Evolutionary conservation across 176 grass and related monocot genomes (phyloP).

Genomic region (Thinopyrum elongatum): DNA sequence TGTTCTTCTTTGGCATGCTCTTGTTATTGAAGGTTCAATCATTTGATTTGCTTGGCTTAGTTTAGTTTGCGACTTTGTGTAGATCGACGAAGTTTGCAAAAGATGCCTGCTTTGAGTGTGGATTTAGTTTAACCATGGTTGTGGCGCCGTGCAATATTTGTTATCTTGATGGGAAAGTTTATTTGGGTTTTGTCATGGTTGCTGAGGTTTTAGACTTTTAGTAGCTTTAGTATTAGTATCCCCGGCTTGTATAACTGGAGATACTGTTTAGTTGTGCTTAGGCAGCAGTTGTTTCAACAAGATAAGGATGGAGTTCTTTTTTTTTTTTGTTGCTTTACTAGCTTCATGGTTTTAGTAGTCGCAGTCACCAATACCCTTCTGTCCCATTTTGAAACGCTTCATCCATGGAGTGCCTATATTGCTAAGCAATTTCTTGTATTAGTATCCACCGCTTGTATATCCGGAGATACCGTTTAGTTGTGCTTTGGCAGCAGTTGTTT

Average conservation of each 20-base stretch:
- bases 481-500: neutral
- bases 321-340: neutral
- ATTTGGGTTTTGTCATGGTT: neutral
- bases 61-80: neutral
- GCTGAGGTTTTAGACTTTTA: neutral
- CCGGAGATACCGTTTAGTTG: neutral
- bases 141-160: neutral
- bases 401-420: neutral
- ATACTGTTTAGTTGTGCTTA: neutral
- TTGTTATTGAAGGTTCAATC: neutral
- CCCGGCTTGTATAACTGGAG: neutral
- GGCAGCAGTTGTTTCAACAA: neutral
- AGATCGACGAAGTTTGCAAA: neutral
- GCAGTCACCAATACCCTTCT: neutral
- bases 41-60: neutral
- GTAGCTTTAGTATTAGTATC: neutral
- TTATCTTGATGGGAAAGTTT: neutral
- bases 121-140: slow-evolving; percentile 7
- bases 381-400: slow-evolving; percentile 3
- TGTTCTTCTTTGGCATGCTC: neutral
- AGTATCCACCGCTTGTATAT: neutral
- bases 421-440: neutral
- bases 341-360: neutral
- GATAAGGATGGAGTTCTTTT: neutral
- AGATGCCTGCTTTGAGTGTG: neutral